Evolutionary conservation across 2,329 filamentous ascomycete genomes (phyloP).

Genomic region (Colletotrichum sp.): DNA sequence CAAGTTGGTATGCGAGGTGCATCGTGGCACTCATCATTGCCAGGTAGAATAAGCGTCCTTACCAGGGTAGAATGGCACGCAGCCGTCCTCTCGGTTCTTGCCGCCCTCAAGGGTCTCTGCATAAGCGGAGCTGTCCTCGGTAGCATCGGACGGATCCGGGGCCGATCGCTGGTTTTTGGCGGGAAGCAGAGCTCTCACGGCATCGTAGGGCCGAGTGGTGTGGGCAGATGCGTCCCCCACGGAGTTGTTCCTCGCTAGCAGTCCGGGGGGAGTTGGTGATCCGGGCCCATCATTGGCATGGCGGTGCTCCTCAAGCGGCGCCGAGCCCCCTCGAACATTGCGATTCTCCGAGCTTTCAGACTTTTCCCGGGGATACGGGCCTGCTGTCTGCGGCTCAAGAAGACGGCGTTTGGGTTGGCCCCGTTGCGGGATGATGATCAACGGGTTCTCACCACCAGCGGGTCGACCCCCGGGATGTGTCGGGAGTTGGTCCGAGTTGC

Average conservation of each 20-base stretch:
- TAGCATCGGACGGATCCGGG: constrained; percentile 5
- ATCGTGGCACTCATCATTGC: neutral
- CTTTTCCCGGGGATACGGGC: neutral
- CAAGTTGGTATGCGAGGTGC: neutral
- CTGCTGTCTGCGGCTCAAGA: neutral
- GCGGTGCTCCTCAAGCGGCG: neutral
- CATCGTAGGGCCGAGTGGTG: neutral
- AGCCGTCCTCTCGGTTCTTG: neutral
- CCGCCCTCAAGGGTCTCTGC: constrained; percentile 2
- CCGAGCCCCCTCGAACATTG: neutral
- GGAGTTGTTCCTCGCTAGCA: neutral
- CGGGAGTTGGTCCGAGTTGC: constrained; percentile 11
- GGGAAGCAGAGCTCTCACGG: neutral
- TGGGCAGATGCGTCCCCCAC: neutral
- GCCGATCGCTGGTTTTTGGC: neutral
- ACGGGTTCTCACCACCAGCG: neutral
- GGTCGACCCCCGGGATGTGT: neutral
- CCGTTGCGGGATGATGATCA: neutral
- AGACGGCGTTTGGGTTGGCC: neutral
- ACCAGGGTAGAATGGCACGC: constrained; percentile 11
- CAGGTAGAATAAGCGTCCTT: neutral
- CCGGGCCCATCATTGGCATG: neutral
- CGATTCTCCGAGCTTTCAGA: neutral
- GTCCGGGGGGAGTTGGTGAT: neutral
- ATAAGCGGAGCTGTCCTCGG: constrained; percentile 14